Evolutionary conservation across 1,139 yeast genomes (phyloP).

Genomic region (Scheffersomyces stambukii): DNA sequence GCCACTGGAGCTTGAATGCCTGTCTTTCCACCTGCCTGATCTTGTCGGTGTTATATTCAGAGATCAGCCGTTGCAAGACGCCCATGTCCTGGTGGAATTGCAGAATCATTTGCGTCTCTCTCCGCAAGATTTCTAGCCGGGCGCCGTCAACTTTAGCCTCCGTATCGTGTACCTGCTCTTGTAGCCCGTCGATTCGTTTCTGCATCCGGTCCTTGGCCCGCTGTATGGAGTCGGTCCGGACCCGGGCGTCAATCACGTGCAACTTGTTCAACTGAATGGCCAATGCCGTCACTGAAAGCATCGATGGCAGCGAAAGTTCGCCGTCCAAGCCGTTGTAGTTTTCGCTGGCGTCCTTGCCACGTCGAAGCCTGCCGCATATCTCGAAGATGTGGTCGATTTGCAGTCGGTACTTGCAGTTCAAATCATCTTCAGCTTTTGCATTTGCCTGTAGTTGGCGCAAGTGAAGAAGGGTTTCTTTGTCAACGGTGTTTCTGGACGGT

Average conservation of each 20-base stretch:
- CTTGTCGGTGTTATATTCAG: slow-evolving; percentile 18
- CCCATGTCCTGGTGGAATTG: slow-evolving; percentile 8
- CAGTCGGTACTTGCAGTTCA: slow-evolving; percentile 4
- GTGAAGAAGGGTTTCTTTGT: too few relatives aligned
- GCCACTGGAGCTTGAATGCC: slow-evolving; percentile 20
- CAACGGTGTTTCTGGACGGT: too few relatives aligned
- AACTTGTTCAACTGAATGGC: slow-evolving; percentile 43
- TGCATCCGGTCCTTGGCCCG: slow-evolving; percentile 14
- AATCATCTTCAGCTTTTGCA: slow-evolving; percentile 7
- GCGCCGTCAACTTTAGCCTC: slow-evolving; percentile 5
- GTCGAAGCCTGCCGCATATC: slow-evolving; percentile 4
- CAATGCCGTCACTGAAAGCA: slow-evolving; percentile 30
- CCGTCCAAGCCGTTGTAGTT: slow-evolving; percentile 5
- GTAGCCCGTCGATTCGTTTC: slow-evolving; percentile 14
- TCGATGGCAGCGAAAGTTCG: slow-evolving; percentile 21
- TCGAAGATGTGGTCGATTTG: slow-evolving; percentile 27
- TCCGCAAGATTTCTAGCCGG: slow-evolving; percentile 7
- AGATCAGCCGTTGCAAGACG: slow-evolving; percentile 11
- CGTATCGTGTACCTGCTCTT: slow-evolving; percentile 8
- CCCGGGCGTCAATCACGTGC: slow-evolving; percentile 23
- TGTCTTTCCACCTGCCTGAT: slow-evolving; percentile 28
- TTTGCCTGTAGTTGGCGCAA: slow-evolving; percentile 6
- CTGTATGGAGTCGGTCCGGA: slow-evolving; percentile 21
- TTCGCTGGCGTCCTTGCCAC: slow-evolving; percentile 8
- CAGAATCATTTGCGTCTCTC: slow-evolving; percentile 10